Base-by-base conservation (phyloP, 768 basidiomycete species). In the Suillus weaverae region DNA sequence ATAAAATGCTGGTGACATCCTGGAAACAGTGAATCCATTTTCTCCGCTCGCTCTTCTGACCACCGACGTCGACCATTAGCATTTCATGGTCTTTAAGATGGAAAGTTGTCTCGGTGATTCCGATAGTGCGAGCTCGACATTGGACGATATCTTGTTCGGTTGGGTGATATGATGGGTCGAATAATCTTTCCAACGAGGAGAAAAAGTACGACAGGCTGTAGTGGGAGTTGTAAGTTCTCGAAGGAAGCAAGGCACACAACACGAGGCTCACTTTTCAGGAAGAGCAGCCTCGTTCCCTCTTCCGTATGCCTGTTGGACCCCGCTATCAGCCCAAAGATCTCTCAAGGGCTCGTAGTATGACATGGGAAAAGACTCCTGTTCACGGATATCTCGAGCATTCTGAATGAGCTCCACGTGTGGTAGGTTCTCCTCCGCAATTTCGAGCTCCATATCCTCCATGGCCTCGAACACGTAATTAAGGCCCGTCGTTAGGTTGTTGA, bases 1-100 rank as follows among this genome's bases (percentile, higher is more conserved):
- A 98, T 60, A 97, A 77, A 61, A 98, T 96, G 67, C 91, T 91
- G 4, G 94, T 96, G 61, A 97, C 95, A 72, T 96, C 92, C 79
- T 95, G 93, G 80, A 95, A 96, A 74, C 92, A 94, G 71, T 95
- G 94, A 70, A 95, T 95, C 94, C 94, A 95, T 76, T 95, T 96
- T 76, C 93, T 83, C 66, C 95, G 80, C 74, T 95, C 95, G 75
- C 89, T 93, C 83, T 96, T 94, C 80, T 97, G 95, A 7, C 95
- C 95, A 35, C 91, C 91, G 41, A 92, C 95, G 72, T 97, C 95
- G 63, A 97, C 91, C 90, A 98, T 93, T 62, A 94, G 82, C 88
- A 95, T 89, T 69, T 92, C 89, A 64, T 93, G 89, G 50, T 89
- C 90, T 68, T 84, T 82, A 62, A 95, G 82, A 51, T 82, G 81